Percentiles rank a stretch among this genome's conserved stretches.
phyloP scores from a whole-genome alignment of 176 grass and related monocot species.

The Paspalum notatum region DNA sequence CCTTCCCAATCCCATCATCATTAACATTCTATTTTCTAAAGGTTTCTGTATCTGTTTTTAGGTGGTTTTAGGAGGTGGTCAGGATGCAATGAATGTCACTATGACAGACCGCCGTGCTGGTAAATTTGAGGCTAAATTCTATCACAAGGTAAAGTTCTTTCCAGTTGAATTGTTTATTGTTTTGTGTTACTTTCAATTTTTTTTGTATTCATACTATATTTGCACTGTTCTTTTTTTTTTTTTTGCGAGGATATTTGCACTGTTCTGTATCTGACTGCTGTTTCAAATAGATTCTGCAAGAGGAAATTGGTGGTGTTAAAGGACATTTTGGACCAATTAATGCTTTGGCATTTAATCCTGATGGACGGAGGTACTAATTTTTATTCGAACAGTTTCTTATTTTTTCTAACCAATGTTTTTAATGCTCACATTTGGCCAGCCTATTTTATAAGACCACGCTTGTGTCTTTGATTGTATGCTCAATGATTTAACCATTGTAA shows the following conservation, averaged over 20 bases:
- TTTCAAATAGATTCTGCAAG: constrained; percentile 70
- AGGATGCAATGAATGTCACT: constrained; percentile 84
- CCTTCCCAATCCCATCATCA: too few species aligned
- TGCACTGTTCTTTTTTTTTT: constrained; percentile 6
- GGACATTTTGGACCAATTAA: constrained; percentile 96
- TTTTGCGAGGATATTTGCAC: too few species aligned
- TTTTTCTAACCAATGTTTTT: background rate
- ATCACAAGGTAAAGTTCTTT: constrained; percentile 62
- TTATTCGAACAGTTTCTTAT: background rate
- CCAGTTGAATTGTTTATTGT: background rate
- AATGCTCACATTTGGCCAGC: background rate
- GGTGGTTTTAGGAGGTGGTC: constrained; percentile 91
- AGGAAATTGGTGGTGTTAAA: too few species aligned
- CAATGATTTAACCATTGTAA: constrained; percentile 45
- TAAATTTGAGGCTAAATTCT: constrained; percentile 97
- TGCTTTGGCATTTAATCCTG: constrained; percentile 86
- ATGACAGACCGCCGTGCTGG: constrained; percentile 72
- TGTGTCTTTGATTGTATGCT: constrained; percentile 25
- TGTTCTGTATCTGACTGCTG: background rate
- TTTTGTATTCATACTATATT: background rate
- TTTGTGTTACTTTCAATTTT: background rate
- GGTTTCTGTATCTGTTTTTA: constrained; percentile 27
- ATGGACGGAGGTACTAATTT: constrained; percentile 76
- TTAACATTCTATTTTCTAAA: background rate
- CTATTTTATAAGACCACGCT: too few species aligned